Conservation (phyloP, 2,329 filamentous ascomycete species). For the Metarhizium album region DNA sequence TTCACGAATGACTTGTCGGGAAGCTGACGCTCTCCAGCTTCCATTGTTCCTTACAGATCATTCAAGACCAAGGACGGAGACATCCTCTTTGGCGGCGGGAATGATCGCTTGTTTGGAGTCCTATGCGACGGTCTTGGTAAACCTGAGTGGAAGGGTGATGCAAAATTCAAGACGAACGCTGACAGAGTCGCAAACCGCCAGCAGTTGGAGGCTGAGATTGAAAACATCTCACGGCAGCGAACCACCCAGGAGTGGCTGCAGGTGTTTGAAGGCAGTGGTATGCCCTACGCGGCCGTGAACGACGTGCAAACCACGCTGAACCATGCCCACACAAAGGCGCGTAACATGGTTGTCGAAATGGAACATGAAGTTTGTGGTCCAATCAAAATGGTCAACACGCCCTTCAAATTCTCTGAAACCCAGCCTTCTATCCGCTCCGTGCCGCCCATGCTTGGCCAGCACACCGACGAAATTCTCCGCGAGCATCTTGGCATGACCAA, state of each 20-base stretch:
- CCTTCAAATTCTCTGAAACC: slow-evolving; percentile 84
- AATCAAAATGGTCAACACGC: slow-evolving; percentile 85
- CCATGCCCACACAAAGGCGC: slow-evolving; percentile 73
- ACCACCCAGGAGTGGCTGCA: slow-evolving; percentile 84
- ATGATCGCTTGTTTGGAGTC: slow-evolving; percentile 57
- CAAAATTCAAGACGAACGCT: slow-evolving; percentile 50
- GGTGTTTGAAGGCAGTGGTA: slow-evolving; percentile 76
- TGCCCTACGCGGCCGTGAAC: slow-evolving; percentile 90
- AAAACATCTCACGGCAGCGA: slow-evolving; percentile 59
- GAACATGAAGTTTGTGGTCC: slow-evolving; percentile 75
- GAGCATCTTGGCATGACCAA: slow-evolving; percentile 50
- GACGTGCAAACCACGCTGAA: slow-evolving; percentile 77
- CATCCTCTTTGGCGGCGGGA: slow-evolving; percentile 61
- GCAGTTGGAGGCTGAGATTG: slow-evolving; percentile 69
- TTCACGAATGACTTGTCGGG: background rate
- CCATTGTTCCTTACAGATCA: slow-evolving; percentile 88
- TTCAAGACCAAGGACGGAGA: slow-evolving; percentile 66
- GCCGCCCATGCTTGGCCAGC: slow-evolving; percentile 78
- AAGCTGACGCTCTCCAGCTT: slow-evolving; percentile 44
- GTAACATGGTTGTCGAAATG: slow-evolving; percentile 82
- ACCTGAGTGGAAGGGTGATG: slow-evolving; percentile 49
- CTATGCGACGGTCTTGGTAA: slow-evolving; percentile 49
- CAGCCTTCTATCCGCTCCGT: slow-evolving; percentile 64
- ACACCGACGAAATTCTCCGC: slow-evolving; percentile 67
- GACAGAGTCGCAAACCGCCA: slow-evolving; percentile 59